These are phyloP conservation scores for Hypoxylon perforatum DNA, from an alignment of 495 filamentous ascomycete species.

Conservation along the genomic window DNA sequence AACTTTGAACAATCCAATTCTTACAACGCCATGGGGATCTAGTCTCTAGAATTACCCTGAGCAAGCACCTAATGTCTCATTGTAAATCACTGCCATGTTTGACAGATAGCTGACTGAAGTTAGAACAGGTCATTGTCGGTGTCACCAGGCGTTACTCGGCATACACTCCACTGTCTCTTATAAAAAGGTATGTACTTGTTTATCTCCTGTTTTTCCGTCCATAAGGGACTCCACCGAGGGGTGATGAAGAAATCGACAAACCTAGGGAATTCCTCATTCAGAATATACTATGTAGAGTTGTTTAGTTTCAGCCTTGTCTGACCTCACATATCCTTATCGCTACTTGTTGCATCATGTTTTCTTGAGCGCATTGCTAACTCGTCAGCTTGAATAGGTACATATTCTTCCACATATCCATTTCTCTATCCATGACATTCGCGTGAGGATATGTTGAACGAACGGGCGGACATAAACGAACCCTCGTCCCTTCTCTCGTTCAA, in stretches of 20 bases:
- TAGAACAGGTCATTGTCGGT: slow-evolving; percentile 9
- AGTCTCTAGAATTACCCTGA: slow-evolving; percentile 79
- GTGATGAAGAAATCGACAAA: slow-evolving; percentile 84
- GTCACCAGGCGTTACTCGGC: background rate
- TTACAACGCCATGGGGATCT: slow-evolving; percentile 76
- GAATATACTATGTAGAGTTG: slow-evolving; percentile 89
- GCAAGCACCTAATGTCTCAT: slow-evolving; percentile 44
- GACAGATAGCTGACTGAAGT: slow-evolving; percentile 12
- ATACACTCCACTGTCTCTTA: background rate
- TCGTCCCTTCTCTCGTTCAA: slow-evolving; percentile 68
- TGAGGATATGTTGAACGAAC: slow-evolving; percentile 97
- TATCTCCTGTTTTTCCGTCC: slow-evolving; percentile 16
- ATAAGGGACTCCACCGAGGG: slow-evolving; percentile 53
- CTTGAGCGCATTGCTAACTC: slow-evolving; percentile 52
- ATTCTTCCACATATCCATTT: slow-evolving; percentile 31
- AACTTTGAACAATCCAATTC: slow-evolving; percentile 83
- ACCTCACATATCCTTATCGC: slow-evolving; percentile 54
- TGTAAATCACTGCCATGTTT: background rate
- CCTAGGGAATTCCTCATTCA: slow-evolving; percentile 97
- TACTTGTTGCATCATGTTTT: slow-evolving; percentile 42
- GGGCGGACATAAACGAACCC: slow-evolving; percentile 94
- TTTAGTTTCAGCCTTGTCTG: slow-evolving; percentile 99
- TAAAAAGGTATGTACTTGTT: slow-evolving; percentile 43
- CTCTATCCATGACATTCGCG: slow-evolving; percentile 52
- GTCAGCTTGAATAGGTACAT: slow-evolving; percentile 65